Conservation (phyloP, 441 rosid genomes). For the Manihot esculenta region DNA sequence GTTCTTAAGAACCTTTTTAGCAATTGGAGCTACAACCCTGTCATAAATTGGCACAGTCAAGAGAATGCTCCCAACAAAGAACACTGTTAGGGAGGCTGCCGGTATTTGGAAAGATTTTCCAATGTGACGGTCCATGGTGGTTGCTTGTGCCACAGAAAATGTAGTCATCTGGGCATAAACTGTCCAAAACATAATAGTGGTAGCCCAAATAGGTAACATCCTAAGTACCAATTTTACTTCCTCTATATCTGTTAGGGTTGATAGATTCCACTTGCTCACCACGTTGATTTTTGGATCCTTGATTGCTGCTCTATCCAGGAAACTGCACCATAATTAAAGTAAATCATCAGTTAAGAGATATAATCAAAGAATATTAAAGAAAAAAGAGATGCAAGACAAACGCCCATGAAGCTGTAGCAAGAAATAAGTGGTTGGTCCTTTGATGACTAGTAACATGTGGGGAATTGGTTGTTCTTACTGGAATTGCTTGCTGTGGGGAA, state of each 20-base stretch:
- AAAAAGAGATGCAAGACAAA: no score
- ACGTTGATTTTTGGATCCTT: conserved; percentile 32
- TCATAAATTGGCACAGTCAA: conserved; percentile 78
- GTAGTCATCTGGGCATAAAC: conserved; percentile 88
- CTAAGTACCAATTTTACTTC: conserved; percentile 81
- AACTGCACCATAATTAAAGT: conserved; percentile 42
- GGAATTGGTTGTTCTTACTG: no score
- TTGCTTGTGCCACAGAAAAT: conserved; percentile 81
- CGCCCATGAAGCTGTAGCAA: background rate
- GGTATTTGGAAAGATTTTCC: conserved; percentile 71
- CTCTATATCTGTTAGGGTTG: conserved; percentile 83
- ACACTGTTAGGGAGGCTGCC: conserved; percentile 63
- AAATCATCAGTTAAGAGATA: background rate
- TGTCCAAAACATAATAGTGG: conserved; percentile 87
- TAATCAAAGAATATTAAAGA: background rate
- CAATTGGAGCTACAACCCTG: conserved; percentile 46
- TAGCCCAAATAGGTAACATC: conserved; percentile 93
- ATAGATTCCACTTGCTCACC: conserved; percentile 63
- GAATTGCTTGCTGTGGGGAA: conserved; percentile 70
- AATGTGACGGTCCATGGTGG: conserved; percentile 81
- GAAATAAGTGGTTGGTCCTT: background rate
- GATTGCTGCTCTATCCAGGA: conserved; percentile 81
- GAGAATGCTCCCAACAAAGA: conserved; percentile 80
- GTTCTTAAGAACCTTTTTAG: conserved; percentile 47
- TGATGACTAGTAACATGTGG: no score